Evolutionary conservation across 129 eudicot species (phyloP), one percentile per base, ranked within the genome.

Genomic region (Ambrosia trifida): DNA sequence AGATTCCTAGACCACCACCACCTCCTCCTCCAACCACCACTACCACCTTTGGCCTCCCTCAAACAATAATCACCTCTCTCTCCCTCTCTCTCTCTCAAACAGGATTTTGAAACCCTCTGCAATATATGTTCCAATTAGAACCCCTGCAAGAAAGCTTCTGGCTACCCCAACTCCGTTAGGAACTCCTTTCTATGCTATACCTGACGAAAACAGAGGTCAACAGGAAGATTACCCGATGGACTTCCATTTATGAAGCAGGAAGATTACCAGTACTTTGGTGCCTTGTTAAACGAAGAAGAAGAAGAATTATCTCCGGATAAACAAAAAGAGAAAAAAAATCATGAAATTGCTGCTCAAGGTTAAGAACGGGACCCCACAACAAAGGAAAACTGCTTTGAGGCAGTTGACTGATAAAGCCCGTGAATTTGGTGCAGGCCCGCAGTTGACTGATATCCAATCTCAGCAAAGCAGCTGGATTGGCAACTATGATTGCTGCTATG

Each of bases 401-500:
- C 98, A 94, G 80, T 87, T 89, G 11, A 94, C 93, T 12, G 98
- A 94, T 50, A 87, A 89, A 80, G 93, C 98, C 14, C 89, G 97
- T 76, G 98, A 94, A 79, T 83, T 94, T 69, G 98, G 98, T 73
- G 97, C 97, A 28, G 98, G n/a, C n/a, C n/a, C n/a, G n/a, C n/a
- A n/a, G n/a, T n/a, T n/a, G n/a, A n/a, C n/a, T n/a, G n/a, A n/a
- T n/a, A n/a, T n/a, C n/a, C n/a, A n/a, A n/a, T n/a, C n/a, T n/a
- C n/a, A 94, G 96, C 74, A 94, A 89, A 72, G 96, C 96, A 18
- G 93, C 96, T 60, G 97, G 95, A 0, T 83, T 94, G 79, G 98
- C 98, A 20, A 94, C 98, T 59, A 94, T 94, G 98, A 89, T 94
- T 81, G 96, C 96, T 78, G 96, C 95, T 6, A 94, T 94, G 98